Base-by-base conservation (phyloP, 2,329 filamentous ascomycete genomes). In the Penicillium sp. region DNA sequence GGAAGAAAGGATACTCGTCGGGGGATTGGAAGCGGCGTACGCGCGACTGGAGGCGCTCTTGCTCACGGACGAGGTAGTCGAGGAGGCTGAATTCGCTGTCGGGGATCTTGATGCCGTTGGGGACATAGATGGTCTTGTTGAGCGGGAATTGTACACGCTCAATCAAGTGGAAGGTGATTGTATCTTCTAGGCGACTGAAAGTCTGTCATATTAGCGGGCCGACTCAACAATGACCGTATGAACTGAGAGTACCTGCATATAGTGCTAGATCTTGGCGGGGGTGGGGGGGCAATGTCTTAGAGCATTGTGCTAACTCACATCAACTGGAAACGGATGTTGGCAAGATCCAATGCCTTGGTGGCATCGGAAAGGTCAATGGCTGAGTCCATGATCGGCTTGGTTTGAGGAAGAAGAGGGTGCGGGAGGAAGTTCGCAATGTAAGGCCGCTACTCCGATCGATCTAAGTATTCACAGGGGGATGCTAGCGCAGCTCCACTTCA, bases 1-100 rank as follows among this genome's bases (percentile, higher is more conserved):
- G 90, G 78, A 97, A 99, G 84, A 97, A 99, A 21, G 94, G 90
- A 74, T 96, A 93, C 77, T 99, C 94, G 80, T 99, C 94, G 38
- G 94, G 94, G 0, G 91, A 91, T 73, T 99, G 88, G 80, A 92
- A 99, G 71, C 94, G 91, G 63, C 94, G 91, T 63, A 99, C 92
- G 48, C 91, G 84, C 13, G 92, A 96, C 72, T 99, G 93, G 5
- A 97, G 79, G 58, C 86, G 87, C 76, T 99, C 94, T 71, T 96
- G 90, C 73, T 96, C 89, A 63, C 82, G 83, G 27, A 97, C 86
- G 71, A 96, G 88, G 89, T 93, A 99, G 80, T 97, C 94, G 72
- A 96, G 86, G 71, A 99, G 90, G 72, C 88, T 92, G 52, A 94
- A 83, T 48, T 83, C 72, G 72, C 80, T 84, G 69, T 85, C 78